A percentile compares a stretch with the other conserved stretches of the same genome.
phyloP scores from a whole-genome alignment of 2,329 filamentous ascomycete species.

The Ilyonectria robusta region DNA sequence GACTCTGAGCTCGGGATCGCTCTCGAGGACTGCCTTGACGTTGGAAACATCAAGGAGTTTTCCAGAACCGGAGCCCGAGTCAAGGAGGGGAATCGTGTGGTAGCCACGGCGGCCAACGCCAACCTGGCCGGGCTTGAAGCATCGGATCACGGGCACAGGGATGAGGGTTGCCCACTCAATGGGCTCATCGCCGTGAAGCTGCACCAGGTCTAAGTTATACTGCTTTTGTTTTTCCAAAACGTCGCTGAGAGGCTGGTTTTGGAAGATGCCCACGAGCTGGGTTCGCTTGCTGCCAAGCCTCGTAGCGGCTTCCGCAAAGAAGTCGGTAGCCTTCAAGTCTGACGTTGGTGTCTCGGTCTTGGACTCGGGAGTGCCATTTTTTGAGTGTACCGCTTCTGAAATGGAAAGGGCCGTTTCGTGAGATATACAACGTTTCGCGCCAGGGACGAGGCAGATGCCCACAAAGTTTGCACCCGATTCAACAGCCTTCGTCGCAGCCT shows the following conservation, averaged over 20 bases:
- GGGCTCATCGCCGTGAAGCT: constrained; percentile 93
- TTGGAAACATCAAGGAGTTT: constrained; percentile 80
- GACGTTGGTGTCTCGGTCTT: constrained; percentile 45
- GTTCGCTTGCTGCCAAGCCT: constrained; percentile 72
- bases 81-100: constrained; percentile 86
- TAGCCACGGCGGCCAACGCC: constrained; percentile 82
- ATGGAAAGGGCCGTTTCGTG: constrained; percentile 86
- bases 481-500: constrained; percentile 85
- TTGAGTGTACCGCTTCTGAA: constrained; percentile 82
- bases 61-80: constrained; percentile 89
- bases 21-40: constrained; percentile 76
- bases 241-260: constrained; percentile 88
- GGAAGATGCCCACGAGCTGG: constrained; percentile 93
- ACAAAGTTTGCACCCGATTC: constrained; percentile 92
- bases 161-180: constrained; percentile 92
- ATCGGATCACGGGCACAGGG: constrained; percentile 90
- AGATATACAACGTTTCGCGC: constrained; percentile 83
- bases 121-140: constrained; percentile 83
- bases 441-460: constrained; percentile 91
- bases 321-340: constrained; percentile 69
- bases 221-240: constrained; percentile 83
- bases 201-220: constrained; percentile 87
- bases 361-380: constrained; percentile 61
- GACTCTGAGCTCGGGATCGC: constrained; percentile 79
- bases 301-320: constrained; percentile 73